These are phyloP conservation scores for Tripterygium wilfordii DNA, from an alignment of 177 flowering plant species.

Conservation along the genomic window DNA sequence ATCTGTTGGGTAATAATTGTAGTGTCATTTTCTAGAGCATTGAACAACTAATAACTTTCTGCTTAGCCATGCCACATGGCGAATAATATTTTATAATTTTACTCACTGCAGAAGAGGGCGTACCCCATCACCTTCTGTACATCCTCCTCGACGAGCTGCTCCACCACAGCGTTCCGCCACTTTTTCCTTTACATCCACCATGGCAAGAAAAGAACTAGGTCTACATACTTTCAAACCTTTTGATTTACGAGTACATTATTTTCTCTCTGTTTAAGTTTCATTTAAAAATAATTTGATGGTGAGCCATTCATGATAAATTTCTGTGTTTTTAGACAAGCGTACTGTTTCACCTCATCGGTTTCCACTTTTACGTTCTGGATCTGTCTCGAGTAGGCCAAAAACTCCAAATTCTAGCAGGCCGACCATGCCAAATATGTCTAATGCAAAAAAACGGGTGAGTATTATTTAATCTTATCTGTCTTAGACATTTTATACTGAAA, in stretches of 20 bases:
- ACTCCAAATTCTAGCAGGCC: conserved; percentile 46
- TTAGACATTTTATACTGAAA: too few species aligned
- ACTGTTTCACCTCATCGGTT: conserved; percentile 65
- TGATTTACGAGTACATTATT: neutral
- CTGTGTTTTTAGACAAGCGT: conserved; percentile 69
- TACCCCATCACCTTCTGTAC: conserved; percentile 60
- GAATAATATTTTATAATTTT: neutral
- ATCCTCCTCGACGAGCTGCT: conserved; percentile 31
- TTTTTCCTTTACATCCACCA: conserved; percentile 52
- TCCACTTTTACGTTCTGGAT: conserved; percentile 73
- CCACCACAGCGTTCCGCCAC: conserved; percentile 36
- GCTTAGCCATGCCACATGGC: too few species aligned
- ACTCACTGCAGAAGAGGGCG: conserved; percentile 51
- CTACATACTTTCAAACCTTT: conserved; percentile 2
- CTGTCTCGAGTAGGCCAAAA: conserved; percentile 43
- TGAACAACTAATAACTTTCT: neutral
- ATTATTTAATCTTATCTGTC: neutral
- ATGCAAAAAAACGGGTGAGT: conserved; percentile 44
- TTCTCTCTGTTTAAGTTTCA: neutral
- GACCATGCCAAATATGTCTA: conserved; percentile 43
- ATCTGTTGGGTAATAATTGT: conserved; percentile 9
- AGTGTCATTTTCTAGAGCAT: conserved; percentile 9
- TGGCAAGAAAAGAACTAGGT: conserved; percentile 43
- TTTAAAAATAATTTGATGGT: too few species aligned
- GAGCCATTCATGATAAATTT: too few species aligned